phyloP scores from a whole-genome alignment of 176 grass and related monocot species.

The Chrysopogon serrulatus region DNA sequence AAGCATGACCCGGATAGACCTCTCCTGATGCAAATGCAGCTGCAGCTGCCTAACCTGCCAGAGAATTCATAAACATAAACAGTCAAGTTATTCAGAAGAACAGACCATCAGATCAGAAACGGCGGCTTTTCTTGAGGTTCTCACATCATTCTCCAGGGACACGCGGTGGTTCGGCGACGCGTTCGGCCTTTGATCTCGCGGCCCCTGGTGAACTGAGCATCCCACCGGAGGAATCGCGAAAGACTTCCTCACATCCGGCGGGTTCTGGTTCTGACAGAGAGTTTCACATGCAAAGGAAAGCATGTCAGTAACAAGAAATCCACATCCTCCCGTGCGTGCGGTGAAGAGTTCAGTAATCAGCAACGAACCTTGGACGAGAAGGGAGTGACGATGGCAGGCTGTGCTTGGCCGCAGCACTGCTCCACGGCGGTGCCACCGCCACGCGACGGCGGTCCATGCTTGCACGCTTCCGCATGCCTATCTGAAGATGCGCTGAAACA shows the following conservation, averaged over 20 bases:
- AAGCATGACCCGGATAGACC: constrained; percentile 70
- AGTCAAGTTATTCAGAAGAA: background rate
- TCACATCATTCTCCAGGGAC: constrained; percentile 95
- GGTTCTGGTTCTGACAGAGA: constrained; percentile 32
- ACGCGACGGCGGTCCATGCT: constrained; percentile 20
- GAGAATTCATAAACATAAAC: constrained; percentile 22
- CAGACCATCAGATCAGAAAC: background rate
- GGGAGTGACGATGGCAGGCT: background rate
- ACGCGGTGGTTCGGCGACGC: constrained; percentile 62
- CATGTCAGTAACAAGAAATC: background rate
- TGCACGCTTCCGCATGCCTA: constrained; percentile 36
- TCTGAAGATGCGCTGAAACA: constrained; percentile 56
- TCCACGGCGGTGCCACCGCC: background rate
- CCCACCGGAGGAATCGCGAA: background rate
- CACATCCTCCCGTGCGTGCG: background rate
- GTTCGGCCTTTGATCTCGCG: constrained; percentile 35
- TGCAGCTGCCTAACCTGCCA: constrained; percentile 80
- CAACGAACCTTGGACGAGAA: background rate
- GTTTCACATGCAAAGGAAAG: background rate
- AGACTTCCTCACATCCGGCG: constrained; percentile 29
- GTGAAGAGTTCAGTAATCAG: background rate
- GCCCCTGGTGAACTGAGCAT: constrained; percentile 5
- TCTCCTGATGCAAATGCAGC: constrained; percentile 87
- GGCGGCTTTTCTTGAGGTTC: background rate
- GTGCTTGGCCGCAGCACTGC: constrained; percentile 11